Base-by-base conservation (phyloP, 345 rosid species). In the Brassica nigra region DNA sequence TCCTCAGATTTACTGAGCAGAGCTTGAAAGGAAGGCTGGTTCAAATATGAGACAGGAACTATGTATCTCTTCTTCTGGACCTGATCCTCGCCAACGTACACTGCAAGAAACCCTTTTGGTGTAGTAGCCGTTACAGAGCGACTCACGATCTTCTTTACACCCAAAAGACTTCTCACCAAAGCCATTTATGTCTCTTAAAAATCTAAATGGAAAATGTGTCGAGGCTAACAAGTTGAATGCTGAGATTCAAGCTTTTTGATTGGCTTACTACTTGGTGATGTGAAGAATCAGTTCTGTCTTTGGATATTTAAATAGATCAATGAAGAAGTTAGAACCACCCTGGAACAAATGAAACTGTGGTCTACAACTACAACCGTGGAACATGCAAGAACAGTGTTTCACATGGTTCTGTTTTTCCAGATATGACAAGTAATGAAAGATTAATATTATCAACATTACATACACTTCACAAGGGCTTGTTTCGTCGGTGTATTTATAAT, bases 1-100 rank as follows among this genome's bases (percentile, higher is more conserved):
- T 90, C 88, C 42, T 86, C 89, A 0, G 84, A 81, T 75, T 68
- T 81, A 29, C 81, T 55, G 8, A 87, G 82, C 78, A 87, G 71
- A 36, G 66, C 84, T 62, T 81, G 89, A 55, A 90, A 89, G 0
- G 78, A 78, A 68, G 89, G 80, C 30, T 85, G 72, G 33, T 62
- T 85, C 62, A 86, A 58, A 30, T 72, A 82, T 3, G 47, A 42
- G 1, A 42, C 47, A 42, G 47, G 47, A 0, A 42, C 47, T 10
- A 42, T 4, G 87, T 73, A 86, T 66, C 87, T 77, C 70, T 84
- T 87, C 81, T 76, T 85, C 31, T 81, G 70, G 6, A 57, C 39
- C 42, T 66, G 20, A 18, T 39, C 5, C 18, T 86, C 90, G 5
- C 90, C 89, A 14, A 87, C 88, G 64, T 86, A 87, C 14, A 86